Conservation (phyloP, 78 protist genomes). For the Polysphondylium violaceum region DNA sequence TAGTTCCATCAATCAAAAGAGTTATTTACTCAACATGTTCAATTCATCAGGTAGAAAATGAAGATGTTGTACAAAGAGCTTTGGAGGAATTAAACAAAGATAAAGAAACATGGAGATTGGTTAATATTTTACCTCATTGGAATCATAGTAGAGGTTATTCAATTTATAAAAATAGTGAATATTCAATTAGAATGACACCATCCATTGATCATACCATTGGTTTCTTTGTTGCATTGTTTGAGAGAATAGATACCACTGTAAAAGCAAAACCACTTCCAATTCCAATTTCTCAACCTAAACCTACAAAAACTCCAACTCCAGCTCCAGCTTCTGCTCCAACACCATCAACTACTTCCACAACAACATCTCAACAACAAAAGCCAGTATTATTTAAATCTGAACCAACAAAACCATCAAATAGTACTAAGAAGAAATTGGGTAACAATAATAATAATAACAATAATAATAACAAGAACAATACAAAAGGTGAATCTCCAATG, state of each 20-base stretch:
- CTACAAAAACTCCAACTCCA: too few relatives aligned
- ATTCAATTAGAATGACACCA: slow-evolving; percentile 60
- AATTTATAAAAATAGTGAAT: slow-evolving; percentile 35
- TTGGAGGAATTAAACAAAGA: slow-evolving; percentile 20
- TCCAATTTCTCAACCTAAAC: too few relatives aligned
- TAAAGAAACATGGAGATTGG: slow-evolving; percentile 31
- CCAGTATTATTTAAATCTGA: too few relatives aligned
- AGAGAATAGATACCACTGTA: slow-evolving; percentile 21
- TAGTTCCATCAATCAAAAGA: slow-evolving; percentile 74
- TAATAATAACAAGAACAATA: too few relatives aligned
- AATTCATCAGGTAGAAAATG: slow-evolving; percentile 80
- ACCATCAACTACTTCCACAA: too few relatives aligned
- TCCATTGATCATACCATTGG: slow-evolving; percentile 70
- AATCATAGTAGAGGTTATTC: slow-evolving; percentile 61
- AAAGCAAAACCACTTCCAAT: too few relatives aligned
- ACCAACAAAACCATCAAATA: too few relatives aligned
- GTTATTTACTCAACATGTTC: slow-evolving; percentile 81
- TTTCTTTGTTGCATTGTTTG: slow-evolving; percentile 77
- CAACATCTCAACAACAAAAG: too few relatives aligned
- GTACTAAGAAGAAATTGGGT: too few relatives aligned
- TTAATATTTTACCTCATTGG: slow-evolving; percentile 69
- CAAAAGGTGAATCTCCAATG: too few relatives aligned
- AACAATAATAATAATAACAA: too few relatives aligned
- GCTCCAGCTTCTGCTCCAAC: too few relatives aligned
- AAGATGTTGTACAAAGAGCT: slow-evolving; percentile 75